These are phyloP conservation scores for Saccharomyces eubayanus DNA, from an alignment of 805 yeast genomes.

Conservation along the genomic window DNA sequence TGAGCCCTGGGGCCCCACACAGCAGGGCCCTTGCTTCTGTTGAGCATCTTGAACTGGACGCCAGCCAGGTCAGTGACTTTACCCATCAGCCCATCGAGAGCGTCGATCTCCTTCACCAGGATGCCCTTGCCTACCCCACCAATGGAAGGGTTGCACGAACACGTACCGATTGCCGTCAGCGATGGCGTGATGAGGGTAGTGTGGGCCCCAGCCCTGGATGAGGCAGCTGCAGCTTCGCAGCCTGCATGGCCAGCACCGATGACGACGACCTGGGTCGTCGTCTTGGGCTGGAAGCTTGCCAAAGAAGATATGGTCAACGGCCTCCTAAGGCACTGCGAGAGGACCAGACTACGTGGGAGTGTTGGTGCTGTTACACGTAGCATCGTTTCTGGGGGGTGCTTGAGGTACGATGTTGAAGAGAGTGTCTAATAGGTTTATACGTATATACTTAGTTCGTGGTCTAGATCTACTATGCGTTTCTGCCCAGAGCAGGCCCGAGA, in stretches of 20 bases:
- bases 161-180: slow-evolving; percentile 72
- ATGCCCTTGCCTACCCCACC: slow-evolving; percentile 99
- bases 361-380: neutral
- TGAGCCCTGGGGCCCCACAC: slow-evolving; percentile 99
- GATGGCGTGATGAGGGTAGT: slow-evolving; percentile 63
- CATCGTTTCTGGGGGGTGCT: neutral
- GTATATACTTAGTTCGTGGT: neutral
- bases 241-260: slow-evolving; percentile 99
- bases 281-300: slow-evolving; percentile 9
- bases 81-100: slow-evolving; percentile 87
- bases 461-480: neutral
- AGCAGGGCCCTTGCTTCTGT: slow-evolving; percentile 81
- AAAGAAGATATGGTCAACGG: slow-evolving; percentile 1
- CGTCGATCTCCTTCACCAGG: slow-evolving; percentile 84
- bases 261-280: slow-evolving; percentile 47
- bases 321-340: neutral
- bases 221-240: slow-evolving; percentile 90
- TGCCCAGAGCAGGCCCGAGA: neutral
- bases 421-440: neutral
- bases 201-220: slow-evolving; percentile 72
- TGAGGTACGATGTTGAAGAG: neutral
- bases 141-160: slow-evolving; percentile 95
- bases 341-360: too few species aligned
- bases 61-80: slow-evolving; percentile 88
- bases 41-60: slow-evolving; percentile 79